phyloP scores from a whole-genome alignment of 768 basidiomycete genomes.

The Antrodiella citrinella region DNA sequence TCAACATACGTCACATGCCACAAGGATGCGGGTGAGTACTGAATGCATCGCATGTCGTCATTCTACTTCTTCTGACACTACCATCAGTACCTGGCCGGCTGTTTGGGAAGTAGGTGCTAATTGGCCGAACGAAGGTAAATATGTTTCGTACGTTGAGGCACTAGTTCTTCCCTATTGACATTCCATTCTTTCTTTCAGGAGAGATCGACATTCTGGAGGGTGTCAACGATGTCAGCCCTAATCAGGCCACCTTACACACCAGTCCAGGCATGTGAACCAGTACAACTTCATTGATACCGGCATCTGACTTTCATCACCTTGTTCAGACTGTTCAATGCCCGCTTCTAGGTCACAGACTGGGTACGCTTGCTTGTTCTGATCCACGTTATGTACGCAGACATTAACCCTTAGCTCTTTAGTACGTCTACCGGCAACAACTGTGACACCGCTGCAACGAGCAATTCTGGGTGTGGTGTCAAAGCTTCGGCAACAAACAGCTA shows the following conservation, averaged over 20 bases:
- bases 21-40: slow-evolving; percentile 27
- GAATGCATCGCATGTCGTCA: neutral
- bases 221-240: slow-evolving; percentile 47
- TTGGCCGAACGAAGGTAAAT: slow-evolving; percentile 38
- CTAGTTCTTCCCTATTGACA: neutral
- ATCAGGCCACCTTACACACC: slow-evolving; percentile 52
- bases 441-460: slow-evolving; percentile 34
- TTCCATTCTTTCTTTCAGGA: neutral
- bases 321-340: neutral
- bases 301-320: neutral
- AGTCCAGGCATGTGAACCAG: slow-evolving; percentile 16
- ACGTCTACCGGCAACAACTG: slow-evolving; percentile 29
- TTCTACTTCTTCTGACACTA: neutral
- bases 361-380: slow-evolving; percentile 1
- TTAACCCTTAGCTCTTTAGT: slow-evolving; percentile 5
- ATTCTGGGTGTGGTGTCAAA: slow-evolving; percentile 51
- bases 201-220: slow-evolving; percentile 32
- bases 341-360: neutral
- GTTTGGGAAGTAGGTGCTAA: slow-evolving; percentile 38
- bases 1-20: slow-evolving; percentile 53
- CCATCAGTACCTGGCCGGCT: slow-evolving; percentile 39
- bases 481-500: slow-evolving; percentile 33
- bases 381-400: neutral
- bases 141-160: neutral
- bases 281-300: neutral